phyloP scores from a whole-genome alignment of 345 rosid genomes.

The Pistacia vera region DNA sequence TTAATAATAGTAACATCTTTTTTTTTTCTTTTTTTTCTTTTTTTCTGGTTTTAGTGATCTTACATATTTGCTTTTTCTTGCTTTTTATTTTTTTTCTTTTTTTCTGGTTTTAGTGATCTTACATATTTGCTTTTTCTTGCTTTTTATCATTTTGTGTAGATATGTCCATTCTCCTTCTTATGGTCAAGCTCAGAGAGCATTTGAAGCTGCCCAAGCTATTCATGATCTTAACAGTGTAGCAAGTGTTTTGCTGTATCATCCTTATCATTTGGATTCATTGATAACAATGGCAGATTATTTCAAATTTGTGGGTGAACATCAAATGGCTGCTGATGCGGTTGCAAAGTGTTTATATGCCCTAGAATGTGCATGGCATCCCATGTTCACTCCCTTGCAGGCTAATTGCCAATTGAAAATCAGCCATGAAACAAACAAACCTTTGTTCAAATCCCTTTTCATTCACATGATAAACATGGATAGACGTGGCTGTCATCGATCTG shows the following conservation, averaged over 20 bases:
- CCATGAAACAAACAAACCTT: conserved; percentile 80
- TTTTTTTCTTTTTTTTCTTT: not conserved
- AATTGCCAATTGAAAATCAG: conserved; percentile 70
- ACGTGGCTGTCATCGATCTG: conserved; percentile 93
- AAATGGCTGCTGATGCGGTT: conserved; percentile 81
- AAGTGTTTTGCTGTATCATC: conserved; percentile 60
- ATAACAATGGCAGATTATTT: conserved; percentile 91
- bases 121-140: not conserved
- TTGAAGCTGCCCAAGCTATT: conserved; percentile 82
- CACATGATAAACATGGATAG: conserved; percentile 90
- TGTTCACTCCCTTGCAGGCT: conserved; percentile 73
- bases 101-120: conserved; percentile 9
- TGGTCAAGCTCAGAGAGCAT: conserved; percentile 70
- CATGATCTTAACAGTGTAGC: conserved; percentile 87
- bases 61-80: conserved; percentile 5
- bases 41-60: conserved; percentile 4
- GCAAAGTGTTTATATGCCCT: conserved; percentile 79
- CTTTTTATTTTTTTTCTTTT: not conserved
- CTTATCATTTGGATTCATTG: conserved; percentile 91
- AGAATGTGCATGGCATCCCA: conserved; percentile 92
- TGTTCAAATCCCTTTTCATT: conserved; percentile 71
- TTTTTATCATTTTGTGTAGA: conserved; percentile 32
- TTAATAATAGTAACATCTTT: not conserved
- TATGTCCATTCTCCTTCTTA: conserved; percentile 62
- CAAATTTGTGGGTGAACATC: conserved; percentile 79